A percentile compares a stretch with the other conserved stretches of the same genome.
phyloP scores from a whole-genome alignment of 192 early-diverging fungal species.

The Rhizoclosmatium globosum region DNA sequence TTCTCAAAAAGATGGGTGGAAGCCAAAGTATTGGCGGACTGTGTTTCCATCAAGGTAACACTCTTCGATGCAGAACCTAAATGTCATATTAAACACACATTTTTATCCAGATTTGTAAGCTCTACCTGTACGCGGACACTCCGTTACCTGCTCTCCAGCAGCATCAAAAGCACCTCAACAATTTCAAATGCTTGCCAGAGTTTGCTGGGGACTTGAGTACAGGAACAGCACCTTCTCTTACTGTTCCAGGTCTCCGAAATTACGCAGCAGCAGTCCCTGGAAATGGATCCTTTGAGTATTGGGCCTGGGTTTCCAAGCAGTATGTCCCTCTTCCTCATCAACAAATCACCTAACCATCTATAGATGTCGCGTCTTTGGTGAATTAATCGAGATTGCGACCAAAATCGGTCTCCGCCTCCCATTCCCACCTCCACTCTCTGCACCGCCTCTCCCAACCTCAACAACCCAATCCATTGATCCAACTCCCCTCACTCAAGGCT shows the following conservation, averaged over 20 bases:
- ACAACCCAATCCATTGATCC: slow-evolving; percentile 36
- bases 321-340: slow-evolving; percentile 44
- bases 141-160: slow-evolving; percentile 75
- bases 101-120: slow-evolving; percentile 72
- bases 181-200: slow-evolving; percentile 66
- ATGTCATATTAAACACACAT: neutral
- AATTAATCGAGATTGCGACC: slow-evolving; percentile 73
- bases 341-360: slow-evolving; percentile 10
- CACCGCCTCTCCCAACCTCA: slow-evolving; percentile 37
- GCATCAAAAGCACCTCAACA: slow-evolving; percentile 73
- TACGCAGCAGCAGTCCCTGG: slow-evolving; percentile 50
- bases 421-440: slow-evolving; percentile 56
- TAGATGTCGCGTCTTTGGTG: slow-evolving; percentile 80
- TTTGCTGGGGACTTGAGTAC: slow-evolving; percentile 49
- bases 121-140: slow-evolving; percentile 73
- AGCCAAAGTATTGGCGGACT: slow-evolving; percentile 75
- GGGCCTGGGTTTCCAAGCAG: slow-evolving; percentile 85
- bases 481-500: slow-evolving; percentile 18
- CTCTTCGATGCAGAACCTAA: neutral
- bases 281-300: slow-evolving; percentile 85
- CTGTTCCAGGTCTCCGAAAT: slow-evolving; percentile 38
- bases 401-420: slow-evolving; percentile 76
- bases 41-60: slow-evolving; percentile 76
- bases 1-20: slow-evolving; percentile 76
- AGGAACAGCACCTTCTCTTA: slow-evolving; percentile 7